phyloP scores from a whole-genome alignment of 768 basidiomycete genomes.

The Crassisporium funariophilum region DNA sequence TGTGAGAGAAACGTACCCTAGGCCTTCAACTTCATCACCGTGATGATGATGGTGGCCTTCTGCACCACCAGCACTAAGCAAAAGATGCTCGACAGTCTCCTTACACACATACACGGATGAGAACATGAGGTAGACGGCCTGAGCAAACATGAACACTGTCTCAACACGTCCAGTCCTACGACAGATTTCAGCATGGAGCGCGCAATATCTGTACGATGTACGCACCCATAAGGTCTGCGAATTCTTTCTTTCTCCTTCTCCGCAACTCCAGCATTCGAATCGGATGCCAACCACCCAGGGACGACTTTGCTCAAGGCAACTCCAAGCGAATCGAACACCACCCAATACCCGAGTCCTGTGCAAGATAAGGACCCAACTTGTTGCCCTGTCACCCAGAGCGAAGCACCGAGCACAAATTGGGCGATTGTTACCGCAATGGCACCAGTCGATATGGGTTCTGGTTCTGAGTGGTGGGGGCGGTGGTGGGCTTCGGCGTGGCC shows the following conservation, averaged over 20 bases:
- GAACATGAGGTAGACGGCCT: constrained; percentile 93
- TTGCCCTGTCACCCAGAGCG: constrained; percentile 90
- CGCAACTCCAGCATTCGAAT: constrained; percentile 16
- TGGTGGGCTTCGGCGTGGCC: not conserved
- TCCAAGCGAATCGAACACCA: constrained; percentile 93
- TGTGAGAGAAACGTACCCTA: constrained; percentile 34
- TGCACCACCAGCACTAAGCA: constrained; percentile 61
- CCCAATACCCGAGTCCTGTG: constrained; percentile 94
- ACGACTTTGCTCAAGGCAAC: constrained; percentile 55
- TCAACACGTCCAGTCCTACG: constrained; percentile 65
- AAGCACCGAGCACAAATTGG: constrained; percentile 69
- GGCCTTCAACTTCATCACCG: constrained; percentile 55
- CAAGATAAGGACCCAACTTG: constrained; percentile 82
- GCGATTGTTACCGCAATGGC: constrained; percentile 29
- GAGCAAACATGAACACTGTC: constrained; percentile 80
- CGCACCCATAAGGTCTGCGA: constrained; percentile 59
- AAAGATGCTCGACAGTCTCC: constrained; percentile 91
- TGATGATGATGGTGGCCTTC: constrained; percentile 65
- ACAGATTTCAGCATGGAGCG: constrained; percentile 6
- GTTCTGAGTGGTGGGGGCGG: constrained; percentile 12
- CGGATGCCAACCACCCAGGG: constrained; percentile 42
- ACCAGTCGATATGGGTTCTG: constrained; percentile 17
- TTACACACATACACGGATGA: constrained; percentile 95
- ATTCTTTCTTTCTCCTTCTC: constrained; percentile 42
- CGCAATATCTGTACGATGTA: constrained; percentile 7